Evolutionary conservation across 2,329 filamentous ascomycete species (phyloP).

Genomic region (Pleurostoma richardsiae): DNA sequence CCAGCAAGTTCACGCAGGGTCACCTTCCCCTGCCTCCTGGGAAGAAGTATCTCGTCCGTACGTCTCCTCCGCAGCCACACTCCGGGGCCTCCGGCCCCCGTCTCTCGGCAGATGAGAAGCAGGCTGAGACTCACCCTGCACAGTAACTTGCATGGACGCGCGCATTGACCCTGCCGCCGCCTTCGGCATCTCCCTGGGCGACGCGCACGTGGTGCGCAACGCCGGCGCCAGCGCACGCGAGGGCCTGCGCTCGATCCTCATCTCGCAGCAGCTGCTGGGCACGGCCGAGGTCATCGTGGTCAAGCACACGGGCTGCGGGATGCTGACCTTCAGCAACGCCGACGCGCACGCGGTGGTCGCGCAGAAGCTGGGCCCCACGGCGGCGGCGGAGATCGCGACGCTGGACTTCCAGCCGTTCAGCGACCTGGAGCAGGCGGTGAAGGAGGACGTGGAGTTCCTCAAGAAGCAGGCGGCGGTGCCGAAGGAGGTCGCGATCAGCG

Average conservation of each 20-base stretch:
- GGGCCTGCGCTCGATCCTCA: constrained; percentile 68
- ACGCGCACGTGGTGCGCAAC: constrained; percentile 76
- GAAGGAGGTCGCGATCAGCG: constrained; percentile 55
- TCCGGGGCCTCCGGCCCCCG: neutral
- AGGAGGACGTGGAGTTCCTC: constrained; percentile 61
- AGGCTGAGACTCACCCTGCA: constrained; percentile 6
- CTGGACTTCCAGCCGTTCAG: constrained; percentile 61
- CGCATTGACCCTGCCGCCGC: constrained; percentile 63
- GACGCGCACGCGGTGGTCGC: constrained; percentile 51
- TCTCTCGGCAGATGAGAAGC: constrained; percentile 3
- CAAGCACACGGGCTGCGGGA: constrained; percentile 73
- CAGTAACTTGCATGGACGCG: constrained; percentile 79
- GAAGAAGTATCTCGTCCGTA: constrained; percentile 63
- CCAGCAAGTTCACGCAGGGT: constrained; percentile 54
- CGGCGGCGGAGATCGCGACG: constrained; percentile 33
- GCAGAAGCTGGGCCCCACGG: constrained; percentile 50
- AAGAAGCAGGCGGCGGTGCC: constrained; percentile 55
- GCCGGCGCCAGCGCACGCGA: constrained; percentile 64
- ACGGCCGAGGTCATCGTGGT: constrained; percentile 71
- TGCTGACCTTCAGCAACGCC: constrained; percentile 63
- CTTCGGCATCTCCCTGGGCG: constrained; percentile 67
- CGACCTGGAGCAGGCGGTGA: constrained; percentile 59
- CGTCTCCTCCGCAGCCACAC: constrained; percentile 7
- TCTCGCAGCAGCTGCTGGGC: constrained; percentile 73
- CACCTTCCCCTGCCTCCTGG: constrained; percentile 63